phyloP scores from a whole-genome alignment of 495 filamentous ascomycete species.

The Talaromyces adpressus region DNA sequence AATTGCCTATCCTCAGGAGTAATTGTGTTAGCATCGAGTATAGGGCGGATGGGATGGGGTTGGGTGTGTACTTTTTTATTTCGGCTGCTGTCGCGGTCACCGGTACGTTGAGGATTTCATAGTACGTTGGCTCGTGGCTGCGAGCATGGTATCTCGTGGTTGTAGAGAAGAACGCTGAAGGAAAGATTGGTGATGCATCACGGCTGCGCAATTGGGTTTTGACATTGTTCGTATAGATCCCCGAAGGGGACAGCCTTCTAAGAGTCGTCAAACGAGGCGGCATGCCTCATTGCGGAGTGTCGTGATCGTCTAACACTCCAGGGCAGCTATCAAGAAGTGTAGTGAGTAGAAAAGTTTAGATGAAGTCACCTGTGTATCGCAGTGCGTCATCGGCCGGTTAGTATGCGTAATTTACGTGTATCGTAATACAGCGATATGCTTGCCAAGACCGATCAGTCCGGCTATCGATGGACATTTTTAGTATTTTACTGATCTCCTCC shows the following conservation, averaged over 20 bases:
- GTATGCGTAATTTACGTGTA: background rate
- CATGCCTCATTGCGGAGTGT: constrained; percentile 44
- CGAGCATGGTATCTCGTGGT: constrained; percentile 18
- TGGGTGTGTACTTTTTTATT: constrained; percentile 69
- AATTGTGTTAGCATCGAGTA: too few species aligned
- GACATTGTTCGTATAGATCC: background rate
- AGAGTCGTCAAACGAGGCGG: constrained; percentile 30
- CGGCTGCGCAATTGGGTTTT: background rate
- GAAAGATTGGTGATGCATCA: constrained; percentile 12
- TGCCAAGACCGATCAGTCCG: background rate
- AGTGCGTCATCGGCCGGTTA: background rate
- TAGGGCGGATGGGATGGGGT: too few species aligned
- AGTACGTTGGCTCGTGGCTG: constrained; percentile 51
- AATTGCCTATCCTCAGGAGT: too few species aligned
- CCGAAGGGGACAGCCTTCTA: constrained; percentile 8
- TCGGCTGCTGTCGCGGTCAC: constrained; percentile 60
- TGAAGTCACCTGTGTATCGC: constrained; percentile 2
- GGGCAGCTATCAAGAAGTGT: background rate
- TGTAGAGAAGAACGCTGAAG: background rate
- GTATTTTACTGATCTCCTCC: background rate
- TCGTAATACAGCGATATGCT: constrained; percentile 1
- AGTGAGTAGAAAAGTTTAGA: background rate
- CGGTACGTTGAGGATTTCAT: constrained; percentile 73
- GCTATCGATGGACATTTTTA: constrained; percentile 6
- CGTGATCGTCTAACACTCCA: background rate